These are phyloP conservation scores for Colletotrichum sp. DNA, from an alignment of 2,329 filamentous ascomycete genomes.

Conservation along the genomic window DNA sequence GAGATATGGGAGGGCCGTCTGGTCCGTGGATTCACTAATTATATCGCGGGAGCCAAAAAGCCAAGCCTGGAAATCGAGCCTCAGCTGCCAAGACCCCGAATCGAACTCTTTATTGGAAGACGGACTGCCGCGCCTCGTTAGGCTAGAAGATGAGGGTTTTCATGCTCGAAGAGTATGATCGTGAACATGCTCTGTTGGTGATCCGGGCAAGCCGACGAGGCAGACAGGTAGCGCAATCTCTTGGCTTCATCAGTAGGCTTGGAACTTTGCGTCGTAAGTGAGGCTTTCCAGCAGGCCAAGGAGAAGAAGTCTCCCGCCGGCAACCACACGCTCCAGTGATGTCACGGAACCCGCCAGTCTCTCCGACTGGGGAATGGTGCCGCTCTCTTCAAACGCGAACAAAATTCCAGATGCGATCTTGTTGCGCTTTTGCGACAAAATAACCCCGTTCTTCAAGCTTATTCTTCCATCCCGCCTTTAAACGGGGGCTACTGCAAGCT, in stretches of 20 bases:
- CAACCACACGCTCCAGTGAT: neutral
- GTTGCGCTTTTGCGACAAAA: neutral
- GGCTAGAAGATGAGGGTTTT: neutral
- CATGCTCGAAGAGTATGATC: neutral
- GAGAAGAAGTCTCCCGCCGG: neutral
- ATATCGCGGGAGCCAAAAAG: neutral
- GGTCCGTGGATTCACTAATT: neutral
- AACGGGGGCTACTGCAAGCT: neutral
- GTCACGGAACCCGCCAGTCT: neutral
- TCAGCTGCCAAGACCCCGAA: neutral
- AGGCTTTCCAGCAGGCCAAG: neutral
- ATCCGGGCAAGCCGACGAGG: neutral
- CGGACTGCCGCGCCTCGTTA: neutral
- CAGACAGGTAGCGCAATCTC: neutral
- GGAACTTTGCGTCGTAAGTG: neutral
- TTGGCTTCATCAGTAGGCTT: accelerated
- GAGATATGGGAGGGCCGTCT: neutral
- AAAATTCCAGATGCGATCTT: neutral
- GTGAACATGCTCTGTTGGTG: neutral
- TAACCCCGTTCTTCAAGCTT: neutral
- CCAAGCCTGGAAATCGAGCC: neutral
- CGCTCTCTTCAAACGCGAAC: neutral
- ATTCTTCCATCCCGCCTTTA: neutral
- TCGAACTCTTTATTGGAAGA: neutral
- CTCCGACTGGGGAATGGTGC: neutral